These are phyloP conservation scores for Leptographium galeiforme DNA, from an alignment of 2,329 filamentous ascomycete species.

Conservation along the genomic window DNA sequence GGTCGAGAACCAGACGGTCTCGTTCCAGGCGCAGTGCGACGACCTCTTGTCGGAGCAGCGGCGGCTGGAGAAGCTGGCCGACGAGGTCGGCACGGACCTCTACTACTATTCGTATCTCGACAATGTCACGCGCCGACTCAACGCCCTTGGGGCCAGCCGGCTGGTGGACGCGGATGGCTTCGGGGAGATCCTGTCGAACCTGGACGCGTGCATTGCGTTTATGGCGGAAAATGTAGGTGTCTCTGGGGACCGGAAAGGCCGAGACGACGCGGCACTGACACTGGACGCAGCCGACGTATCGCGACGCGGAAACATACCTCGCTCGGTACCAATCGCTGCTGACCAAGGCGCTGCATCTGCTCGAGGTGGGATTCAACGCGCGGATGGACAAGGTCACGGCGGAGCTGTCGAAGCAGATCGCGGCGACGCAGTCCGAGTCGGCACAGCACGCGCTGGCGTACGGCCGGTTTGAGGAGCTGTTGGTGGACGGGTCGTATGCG, in stretches of 20 bases:
- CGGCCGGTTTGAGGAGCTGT: constrained; percentile 44
- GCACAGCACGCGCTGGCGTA: constrained; percentile 47
- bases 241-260: too few relatives aligned
- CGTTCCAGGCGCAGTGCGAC: constrained; percentile 86
- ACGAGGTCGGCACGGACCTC: constrained; percentile 79
- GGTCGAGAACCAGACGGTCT: constrained; percentile 82
- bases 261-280: not conserved
- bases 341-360: constrained; percentile 47
- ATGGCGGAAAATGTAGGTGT: constrained; percentile 72
- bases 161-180: constrained; percentile 77
- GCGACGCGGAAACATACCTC: constrained; percentile 76
- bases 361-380: constrained; percentile 42
- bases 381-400: constrained; percentile 38
- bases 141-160: constrained; percentile 78
- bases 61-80: constrained; percentile 63
- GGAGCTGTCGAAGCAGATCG: constrained; percentile 41
- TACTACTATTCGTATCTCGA: constrained; percentile 92
- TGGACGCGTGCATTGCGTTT: constrained; percentile 85
- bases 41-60: constrained; percentile 72
- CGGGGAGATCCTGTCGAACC: constrained; percentile 70
- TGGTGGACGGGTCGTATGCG: constrained; percentile 39
- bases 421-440: constrained; percentile 42
- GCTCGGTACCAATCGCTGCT: constrained; percentile 77
- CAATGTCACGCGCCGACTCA: constrained; percentile 75
- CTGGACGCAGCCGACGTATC: constrained; percentile 53